Evolutionary conservation across 768 basidiomycete species (phyloP).

Genomic region (Dacryopinax spathularia): DNA sequence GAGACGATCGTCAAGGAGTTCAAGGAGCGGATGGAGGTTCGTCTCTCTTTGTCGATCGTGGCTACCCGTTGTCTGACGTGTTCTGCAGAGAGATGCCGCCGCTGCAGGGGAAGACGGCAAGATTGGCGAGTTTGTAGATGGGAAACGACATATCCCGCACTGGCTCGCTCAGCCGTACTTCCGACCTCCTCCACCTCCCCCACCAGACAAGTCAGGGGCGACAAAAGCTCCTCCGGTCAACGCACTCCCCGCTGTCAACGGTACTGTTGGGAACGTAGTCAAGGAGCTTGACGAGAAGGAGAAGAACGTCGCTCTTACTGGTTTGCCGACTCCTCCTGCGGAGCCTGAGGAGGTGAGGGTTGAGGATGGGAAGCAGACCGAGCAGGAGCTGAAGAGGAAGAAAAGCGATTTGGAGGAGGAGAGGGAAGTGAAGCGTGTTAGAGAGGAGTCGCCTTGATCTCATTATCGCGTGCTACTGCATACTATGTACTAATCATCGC

Average conservation of each 20-base stretch:
- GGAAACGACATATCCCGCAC: constrained; percentile 33
- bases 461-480: too few relatives aligned
- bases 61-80: constrained; percentile 2
- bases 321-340: neutral
- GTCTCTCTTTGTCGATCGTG: constrained; percentile 14
- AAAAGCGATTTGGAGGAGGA: constrained; percentile 3
- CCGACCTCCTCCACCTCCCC: constrained; percentile 24
- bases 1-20: constrained; percentile 45
- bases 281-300: neutral
- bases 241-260: neutral
- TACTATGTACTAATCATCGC: too few relatives aligned
- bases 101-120: constrained; percentile 27
- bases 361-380: neutral
- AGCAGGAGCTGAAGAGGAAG: constrained; percentile 2
- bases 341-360: neutral
- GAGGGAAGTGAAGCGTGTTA: constrained; percentile 6
- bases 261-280: too few relatives aligned
- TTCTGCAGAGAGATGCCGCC: constrained; percentile 30
- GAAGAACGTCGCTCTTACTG: neutral
- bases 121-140: constrained; percentile 34
- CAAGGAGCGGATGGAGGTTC: constrained; percentile 42
- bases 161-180: constrained; percentile 65
- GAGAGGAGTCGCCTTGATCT: neutral
- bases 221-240: neutral
- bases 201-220: neutral